Conservation (phyloP, 345 rosid genomes). For the Euphorbia lathyris region DNA sequence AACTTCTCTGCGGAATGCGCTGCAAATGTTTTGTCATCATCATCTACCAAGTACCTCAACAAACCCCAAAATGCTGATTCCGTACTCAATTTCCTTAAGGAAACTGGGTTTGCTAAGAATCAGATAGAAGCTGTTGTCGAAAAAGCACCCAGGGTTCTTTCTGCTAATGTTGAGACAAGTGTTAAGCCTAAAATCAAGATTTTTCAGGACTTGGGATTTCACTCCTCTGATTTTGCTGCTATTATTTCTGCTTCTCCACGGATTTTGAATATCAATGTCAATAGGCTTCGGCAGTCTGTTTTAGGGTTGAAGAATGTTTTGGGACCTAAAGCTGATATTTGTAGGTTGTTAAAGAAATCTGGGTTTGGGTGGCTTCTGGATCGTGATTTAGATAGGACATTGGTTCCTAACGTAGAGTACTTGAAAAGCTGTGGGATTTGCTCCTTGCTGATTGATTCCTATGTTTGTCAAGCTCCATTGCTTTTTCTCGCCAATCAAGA, state of each 20-base stretch:
- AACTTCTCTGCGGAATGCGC: not conserved
- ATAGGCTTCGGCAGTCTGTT: not conserved
- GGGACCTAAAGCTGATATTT: not conserved
- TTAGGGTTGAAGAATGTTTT: not conserved
- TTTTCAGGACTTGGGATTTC: not conserved
- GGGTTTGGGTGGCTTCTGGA: constrained; percentile 20
- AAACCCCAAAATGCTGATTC: not conserved
- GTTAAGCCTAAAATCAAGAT: not conserved
- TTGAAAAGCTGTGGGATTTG: constrained; percentile 6
- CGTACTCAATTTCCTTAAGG: not conserved
- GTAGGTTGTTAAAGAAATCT: constrained; percentile 9
- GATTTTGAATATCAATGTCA: no score
- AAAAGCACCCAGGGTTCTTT: not conserved
- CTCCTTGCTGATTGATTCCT: constrained; percentile 23
- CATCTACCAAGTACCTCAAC: not conserved
- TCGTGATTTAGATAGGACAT: constrained; percentile 26
- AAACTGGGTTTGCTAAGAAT: not conserved
- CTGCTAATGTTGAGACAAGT: not conserved
- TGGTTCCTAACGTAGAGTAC: constrained; percentile 29
- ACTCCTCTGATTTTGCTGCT: not conserved
- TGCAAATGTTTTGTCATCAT: not conserved
- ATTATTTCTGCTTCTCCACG: not conserved
- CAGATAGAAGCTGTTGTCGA: not conserved
- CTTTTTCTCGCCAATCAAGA: constrained; percentile 28
- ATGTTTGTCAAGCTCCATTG: constrained; percentile 15